A percentile compares a stretch with the other conserved stretches of the same genome.
Conservation (phyloP, 768 basidiomycete genomes). For the Leccinum variicolor region DNA sequence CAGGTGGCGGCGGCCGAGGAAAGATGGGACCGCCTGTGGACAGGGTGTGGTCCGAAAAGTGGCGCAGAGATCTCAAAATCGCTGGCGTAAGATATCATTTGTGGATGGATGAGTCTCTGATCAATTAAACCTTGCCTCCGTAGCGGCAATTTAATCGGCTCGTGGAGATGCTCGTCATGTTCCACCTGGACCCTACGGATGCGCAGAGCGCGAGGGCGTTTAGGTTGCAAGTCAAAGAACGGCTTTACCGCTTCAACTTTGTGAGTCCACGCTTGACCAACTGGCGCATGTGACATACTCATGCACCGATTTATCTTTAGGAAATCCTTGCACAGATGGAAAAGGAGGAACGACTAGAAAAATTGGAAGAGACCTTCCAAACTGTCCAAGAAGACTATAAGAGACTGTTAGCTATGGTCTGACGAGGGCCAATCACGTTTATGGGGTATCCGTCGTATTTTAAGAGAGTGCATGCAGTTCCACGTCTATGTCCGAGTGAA, state of each 20-base stretch:
- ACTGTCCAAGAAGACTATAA: slow-evolving; percentile 82
- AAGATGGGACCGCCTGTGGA: slow-evolving; percentile 78
- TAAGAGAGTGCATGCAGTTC: background rate
- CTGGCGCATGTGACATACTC: background rate
- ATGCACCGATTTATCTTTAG: slow-evolving; percentile 36
- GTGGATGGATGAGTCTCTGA: background rate
- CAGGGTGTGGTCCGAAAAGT: slow-evolving; percentile 72
- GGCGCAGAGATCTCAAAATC: slow-evolving; percentile 83
- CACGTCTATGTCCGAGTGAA: background rate
- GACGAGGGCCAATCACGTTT: background rate
- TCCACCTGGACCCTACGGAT: slow-evolving; percentile 64
- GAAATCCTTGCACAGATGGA: slow-evolving; percentile 87
- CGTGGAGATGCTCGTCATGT: slow-evolving; percentile 84
- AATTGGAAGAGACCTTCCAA: slow-evolving; percentile 91
- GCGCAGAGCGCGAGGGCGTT: slow-evolving; percentile 56
- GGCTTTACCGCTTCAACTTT: slow-evolving; percentile 93
- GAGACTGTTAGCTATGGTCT: slow-evolving; percentile 63
- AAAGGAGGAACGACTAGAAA: slow-evolving; percentile 80
- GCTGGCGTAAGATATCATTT: slow-evolving; percentile 58
- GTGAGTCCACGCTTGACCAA: slow-evolving; percentile 42
- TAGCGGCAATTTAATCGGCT: slow-evolving; percentile 94
- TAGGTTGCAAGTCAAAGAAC: slow-evolving; percentile 90
- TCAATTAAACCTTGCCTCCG: background rate
- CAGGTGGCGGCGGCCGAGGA: slow-evolving; percentile 35
- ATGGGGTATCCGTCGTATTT: slow-evolving; percentile 13